Base-by-base conservation (phyloP, 768 basidiomycete genomes). In the Boletus subparvulus region DNA sequence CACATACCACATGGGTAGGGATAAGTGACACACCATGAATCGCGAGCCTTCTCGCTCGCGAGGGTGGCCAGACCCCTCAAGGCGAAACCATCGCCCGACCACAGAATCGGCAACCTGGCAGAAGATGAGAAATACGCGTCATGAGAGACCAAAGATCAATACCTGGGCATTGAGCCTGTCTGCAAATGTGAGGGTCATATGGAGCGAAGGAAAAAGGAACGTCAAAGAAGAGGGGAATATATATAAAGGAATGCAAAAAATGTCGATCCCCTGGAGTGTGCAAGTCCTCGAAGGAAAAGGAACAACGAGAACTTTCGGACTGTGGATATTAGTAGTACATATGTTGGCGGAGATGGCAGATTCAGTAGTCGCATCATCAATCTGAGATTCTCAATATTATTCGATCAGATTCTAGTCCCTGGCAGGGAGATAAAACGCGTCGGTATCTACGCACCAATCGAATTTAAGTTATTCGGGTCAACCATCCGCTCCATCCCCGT, bases 61-160 rank as follows among this genome's bases (percentile, higher is more conserved):
- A 30, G 79, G 75, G 62, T 81, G 83, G 33, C 87, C 88, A 48
- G 83, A 85, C 14, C 88, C 88, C 55, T 90, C 88, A 26, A 91
- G 76, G 51, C 80, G 76, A 73, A 91, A 91, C 83, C 85, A 89
- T 66, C 81, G 75, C 50, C 88, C 88, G 33, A 78, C 59, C 14
- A 59, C 63, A 36, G 75, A 77, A 57, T 70, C 69, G 16, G 80
- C 78, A 39, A 79, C 74, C 67, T 71, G 45, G n/a, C 45, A 35
- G 30, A 48, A 46, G 14, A 59, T 61, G 41, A 60, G 61, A 36
- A 8, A 7, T 33, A 24, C 3, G 6, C 2, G 14, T 1, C 1
- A 37, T 16, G 53, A 1, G 28, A 33, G 28, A 26, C 10, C 9
- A 43, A 12, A n/a, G 21, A 45, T 3, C 65, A 47, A 17, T 33